phyloP scores from a whole-genome alignment of 495 filamentous ascomycete species.

The Penicillium verhagenii region DNA sequence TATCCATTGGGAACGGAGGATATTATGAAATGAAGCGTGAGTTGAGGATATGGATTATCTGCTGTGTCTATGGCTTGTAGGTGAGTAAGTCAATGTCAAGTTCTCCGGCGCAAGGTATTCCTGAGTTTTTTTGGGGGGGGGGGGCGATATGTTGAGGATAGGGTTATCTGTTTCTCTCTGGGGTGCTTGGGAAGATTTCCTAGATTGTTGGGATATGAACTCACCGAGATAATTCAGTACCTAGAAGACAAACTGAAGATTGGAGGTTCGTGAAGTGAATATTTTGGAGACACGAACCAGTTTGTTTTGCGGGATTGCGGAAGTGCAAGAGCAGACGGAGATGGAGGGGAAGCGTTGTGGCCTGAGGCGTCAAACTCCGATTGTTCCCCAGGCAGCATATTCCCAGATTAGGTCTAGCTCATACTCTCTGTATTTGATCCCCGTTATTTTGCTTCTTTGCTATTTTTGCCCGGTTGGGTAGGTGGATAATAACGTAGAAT shows the following conservation, averaged over 20 bases:
- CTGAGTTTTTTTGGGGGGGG: background rate
- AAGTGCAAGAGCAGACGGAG: conserved; percentile 10
- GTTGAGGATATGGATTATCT: background rate
- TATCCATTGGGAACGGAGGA: conserved; percentile 50
- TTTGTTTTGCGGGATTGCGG: conserved; percentile 26
- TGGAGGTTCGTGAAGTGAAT: background rate
- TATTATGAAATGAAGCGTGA: background rate
- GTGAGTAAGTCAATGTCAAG: conserved; percentile 7
- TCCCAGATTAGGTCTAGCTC: background rate
- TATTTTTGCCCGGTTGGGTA: too few relatives aligned
- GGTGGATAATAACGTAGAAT: too few relatives aligned
- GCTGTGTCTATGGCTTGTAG: conserved; percentile 13
- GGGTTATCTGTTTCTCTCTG: background rate
- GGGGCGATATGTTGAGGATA: background rate
- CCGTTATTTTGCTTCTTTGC: background rate
- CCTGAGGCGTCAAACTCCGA: conserved; percentile 22
- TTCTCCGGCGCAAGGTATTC: background rate
- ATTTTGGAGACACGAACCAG: background rate
- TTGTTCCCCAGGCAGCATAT: too few relatives aligned
- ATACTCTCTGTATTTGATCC: background rate
- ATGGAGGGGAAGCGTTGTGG: conserved; percentile 10
- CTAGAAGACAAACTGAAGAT: background rate
- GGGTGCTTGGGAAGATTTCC: background rate
- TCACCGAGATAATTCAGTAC: background rate
- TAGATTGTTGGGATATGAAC: background rate